Conservation (phyloP, 2,329 filamentous ascomycete species). For the Saccharata proteae region DNA sequence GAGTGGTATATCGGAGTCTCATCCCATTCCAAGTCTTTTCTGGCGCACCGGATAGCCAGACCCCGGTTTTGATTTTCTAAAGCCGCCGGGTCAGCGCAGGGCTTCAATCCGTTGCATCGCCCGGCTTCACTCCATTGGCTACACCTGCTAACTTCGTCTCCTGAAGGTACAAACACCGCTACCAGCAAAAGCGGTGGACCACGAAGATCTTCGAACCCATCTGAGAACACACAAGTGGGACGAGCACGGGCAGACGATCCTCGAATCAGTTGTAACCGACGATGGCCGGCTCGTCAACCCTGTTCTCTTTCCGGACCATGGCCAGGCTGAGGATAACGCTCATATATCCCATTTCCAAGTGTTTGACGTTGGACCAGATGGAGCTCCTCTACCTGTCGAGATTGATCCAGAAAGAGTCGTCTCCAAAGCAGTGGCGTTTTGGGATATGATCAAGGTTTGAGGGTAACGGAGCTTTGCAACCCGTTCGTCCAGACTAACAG, state of each 20-base stretch:
- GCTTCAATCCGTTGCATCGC: too few relatives aligned
- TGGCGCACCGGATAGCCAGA: too few relatives aligned
- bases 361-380: conserved; percentile 42
- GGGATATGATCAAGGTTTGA: conserved; percentile 18
- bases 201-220: conserved; percentile 34
- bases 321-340: conserved; percentile 28
- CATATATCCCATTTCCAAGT: conserved; percentile 43
- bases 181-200: conserved; percentile 26
- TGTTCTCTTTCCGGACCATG: conserved; percentile 31
- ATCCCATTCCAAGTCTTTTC: too few relatives aligned
- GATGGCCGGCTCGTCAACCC: conserved; percentile 31
- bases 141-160: conserved; percentile 2
- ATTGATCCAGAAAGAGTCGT: conserved; percentile 14
- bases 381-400: conserved; percentile 27
- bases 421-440: conserved; percentile 21
- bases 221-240: conserved; percentile 32
- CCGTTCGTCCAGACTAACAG: conserved; percentile 2
- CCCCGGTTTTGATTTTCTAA: too few relatives aligned
- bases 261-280: conserved; percentile 33
- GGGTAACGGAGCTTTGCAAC: background rate
- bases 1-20: too few relatives aligned
- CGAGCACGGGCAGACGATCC: conserved; percentile 26
- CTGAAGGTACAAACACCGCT: conserved; percentile 24
- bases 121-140: background rate
- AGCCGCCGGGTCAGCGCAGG: too few relatives aligned